Conservation (phyloP, 169 alveolate species). For the Besnoitia besnoiti region DNA sequence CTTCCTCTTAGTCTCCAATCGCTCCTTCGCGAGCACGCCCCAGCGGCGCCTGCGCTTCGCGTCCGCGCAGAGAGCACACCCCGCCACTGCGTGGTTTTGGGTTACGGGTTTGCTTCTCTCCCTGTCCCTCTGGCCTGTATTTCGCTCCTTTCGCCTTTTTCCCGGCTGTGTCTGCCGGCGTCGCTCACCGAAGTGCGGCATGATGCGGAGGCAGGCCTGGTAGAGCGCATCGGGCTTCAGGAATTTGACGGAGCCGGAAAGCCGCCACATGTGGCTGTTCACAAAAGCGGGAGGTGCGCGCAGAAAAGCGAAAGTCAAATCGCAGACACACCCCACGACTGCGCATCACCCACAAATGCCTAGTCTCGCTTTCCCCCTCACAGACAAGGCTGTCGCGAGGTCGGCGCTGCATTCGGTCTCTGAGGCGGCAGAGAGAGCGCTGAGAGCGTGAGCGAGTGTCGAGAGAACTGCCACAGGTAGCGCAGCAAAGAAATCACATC, state of each 20-base stretch:
- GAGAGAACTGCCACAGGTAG: not conserved
- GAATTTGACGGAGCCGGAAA: conserved; percentile 59
- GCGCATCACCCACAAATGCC: not conserved
- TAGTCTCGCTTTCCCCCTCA: not conserved
- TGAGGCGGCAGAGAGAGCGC: not conserved
- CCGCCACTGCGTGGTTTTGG: no score
- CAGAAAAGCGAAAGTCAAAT: no score
- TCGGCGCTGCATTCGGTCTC: not conserved
- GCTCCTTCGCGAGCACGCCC: no score
- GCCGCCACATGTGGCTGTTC: conserved; percentile 67
- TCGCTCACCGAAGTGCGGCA: conserved; percentile 67
- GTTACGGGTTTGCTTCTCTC: no score
- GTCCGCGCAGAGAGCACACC: no score
- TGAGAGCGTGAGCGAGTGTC: not conserved
- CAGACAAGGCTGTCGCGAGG: not conserved
- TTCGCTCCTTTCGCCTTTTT: no score
- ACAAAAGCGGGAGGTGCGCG: no score
- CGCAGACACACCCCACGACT: not conserved
- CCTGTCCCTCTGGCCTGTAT: no score
- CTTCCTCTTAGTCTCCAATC: no score
- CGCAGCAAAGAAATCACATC: no score
- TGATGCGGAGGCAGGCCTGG: conserved; percentile 65
- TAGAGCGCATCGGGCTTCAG: conserved; percentile 70
- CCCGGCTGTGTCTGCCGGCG: no score
- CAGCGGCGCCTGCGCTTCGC: no score